These are phyloP conservation scores for Lolium perenne DNA, from an alignment of 176 grass and related monocot genomes.

Conservation along the genomic window DNA sequence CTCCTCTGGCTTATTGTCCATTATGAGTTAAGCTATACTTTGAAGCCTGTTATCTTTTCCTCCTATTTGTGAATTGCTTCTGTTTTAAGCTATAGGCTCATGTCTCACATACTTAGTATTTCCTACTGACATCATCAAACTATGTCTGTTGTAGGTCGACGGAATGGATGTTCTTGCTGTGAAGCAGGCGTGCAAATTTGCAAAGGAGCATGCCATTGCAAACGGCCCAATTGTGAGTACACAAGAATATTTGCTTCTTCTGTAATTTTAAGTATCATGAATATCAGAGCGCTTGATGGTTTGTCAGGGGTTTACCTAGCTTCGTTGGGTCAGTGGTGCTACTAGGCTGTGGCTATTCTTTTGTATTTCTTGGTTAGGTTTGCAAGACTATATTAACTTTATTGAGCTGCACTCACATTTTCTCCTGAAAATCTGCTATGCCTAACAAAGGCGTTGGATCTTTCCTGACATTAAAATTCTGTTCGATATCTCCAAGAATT, in stretches of 20 bases:
- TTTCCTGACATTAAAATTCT: background rate
- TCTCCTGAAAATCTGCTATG: background rate
- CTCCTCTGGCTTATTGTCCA: background rate
- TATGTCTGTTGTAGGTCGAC: slow-evolving; percentile 65
- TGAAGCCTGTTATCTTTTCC: background rate
- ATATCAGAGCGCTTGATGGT: background rate
- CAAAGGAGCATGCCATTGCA: slow-evolving; percentile 82
- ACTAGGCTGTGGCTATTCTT: background rate
- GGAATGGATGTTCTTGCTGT: slow-evolving; percentile 99
- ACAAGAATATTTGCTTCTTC: too few species aligned
- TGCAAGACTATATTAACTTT: background rate
- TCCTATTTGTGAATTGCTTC: background rate
- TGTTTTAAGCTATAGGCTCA: background rate
- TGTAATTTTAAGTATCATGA: too few species aligned
- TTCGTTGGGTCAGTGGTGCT: too few species aligned
- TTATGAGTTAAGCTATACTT: background rate
- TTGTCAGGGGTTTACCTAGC: background rate
- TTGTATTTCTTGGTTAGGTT: slow-evolving; percentile 4
- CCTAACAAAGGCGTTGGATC: background rate
- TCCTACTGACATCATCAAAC: background rate
- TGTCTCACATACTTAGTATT: slow-evolving; percentile 18
- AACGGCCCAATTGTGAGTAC: slow-evolving; percentile 93
- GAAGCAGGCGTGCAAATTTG: slow-evolving; percentile 94
- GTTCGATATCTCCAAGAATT: background rate
- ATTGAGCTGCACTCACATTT: background rate